Evolutionary conservation across 768 basidiomycete species (phyloP).

Genomic region (Pisolithus tinctorius): DNA sequence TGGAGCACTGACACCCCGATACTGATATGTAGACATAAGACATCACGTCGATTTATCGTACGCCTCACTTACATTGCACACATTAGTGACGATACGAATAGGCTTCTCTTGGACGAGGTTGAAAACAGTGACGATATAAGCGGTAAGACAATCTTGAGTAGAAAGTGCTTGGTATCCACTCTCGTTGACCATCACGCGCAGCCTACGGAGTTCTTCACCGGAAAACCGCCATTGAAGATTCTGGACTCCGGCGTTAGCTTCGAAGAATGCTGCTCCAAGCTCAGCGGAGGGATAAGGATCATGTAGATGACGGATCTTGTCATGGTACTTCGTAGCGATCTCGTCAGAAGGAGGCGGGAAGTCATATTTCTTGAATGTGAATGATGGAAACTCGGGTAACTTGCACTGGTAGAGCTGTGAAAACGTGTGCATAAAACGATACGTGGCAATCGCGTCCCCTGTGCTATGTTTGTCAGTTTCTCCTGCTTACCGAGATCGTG

Average conservation of each 20-base stretch:
- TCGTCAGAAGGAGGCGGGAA: neutral
- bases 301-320: no score
- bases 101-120: conserved; percentile 7
- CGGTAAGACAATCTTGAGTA: conserved; percentile 20
- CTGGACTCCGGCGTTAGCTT: neutral
- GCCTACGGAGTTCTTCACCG: neutral
- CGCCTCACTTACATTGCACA: neutral
- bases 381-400: neutral
- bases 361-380: conserved; percentile 10
- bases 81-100: conserved; percentile 4
- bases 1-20: neutral
- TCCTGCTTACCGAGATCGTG: neutral
- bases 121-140: conserved; percentile 14
- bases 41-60: neutral
- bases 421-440: conserved; percentile 19
- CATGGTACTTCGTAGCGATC: neutral
- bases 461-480: neutral
- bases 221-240: neutral
- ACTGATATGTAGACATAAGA: neutral
- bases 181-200: neutral
- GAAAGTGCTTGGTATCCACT: conserved; percentile 3
- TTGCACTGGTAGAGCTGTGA: conserved; percentile 15
- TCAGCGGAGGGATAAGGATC: neutral
- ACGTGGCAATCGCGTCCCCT: conserved; percentile 19
- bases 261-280: neutral